Conservation (phyloP, 2,329 filamentous ascomycete genomes). For the Diaporthe eres region DNA sequence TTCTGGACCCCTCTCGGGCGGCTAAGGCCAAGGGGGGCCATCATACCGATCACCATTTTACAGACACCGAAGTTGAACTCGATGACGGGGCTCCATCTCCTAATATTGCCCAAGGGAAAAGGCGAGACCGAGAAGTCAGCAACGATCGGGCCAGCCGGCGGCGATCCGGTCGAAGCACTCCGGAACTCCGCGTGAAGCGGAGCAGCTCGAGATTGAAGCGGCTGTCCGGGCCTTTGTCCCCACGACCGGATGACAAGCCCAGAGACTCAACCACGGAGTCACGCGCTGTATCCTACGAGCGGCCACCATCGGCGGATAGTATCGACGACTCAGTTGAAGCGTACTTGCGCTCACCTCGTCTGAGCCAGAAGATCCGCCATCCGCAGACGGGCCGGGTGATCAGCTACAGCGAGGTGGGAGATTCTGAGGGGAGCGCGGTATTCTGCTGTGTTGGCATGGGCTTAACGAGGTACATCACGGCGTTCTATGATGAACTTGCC, state of each 20-base stretch:
- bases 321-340: constrained; percentile 89
- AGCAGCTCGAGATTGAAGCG: constrained; percentile 72
- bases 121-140: constrained; percentile 63
- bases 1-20: constrained; percentile 46
- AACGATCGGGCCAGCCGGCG: constrained; percentile 60
- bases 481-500: constrained; percentile 97
- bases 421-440: constrained; percentile 90
- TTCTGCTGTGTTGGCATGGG: constrained; percentile 99
- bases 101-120: constrained; percentile 73
- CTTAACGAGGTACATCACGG: constrained; percentile 93
- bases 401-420: constrained; percentile 96
- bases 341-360: constrained; percentile 84
- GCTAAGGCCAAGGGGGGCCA: constrained; percentile 45
- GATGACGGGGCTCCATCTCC: constrained; percentile 81
- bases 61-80: constrained; percentile 50
- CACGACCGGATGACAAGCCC: constrained; percentile 54
- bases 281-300: constrained; percentile 70
- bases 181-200: constrained; percentile 64
- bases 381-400: constrained; percentile 89
- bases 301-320: constrained; percentile 85
- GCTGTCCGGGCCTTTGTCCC: constrained; percentile 64
- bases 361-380: constrained; percentile 90
- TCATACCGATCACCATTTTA: constrained; percentile 40
- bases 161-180: constrained; percentile 63
- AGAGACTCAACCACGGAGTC: constrained; percentile 41